These are phyloP conservation scores for Alternaria tenuissima DNA, from an alignment of 2,329 filamentous ascomycete species.

Conservation along the genomic window DNA sequence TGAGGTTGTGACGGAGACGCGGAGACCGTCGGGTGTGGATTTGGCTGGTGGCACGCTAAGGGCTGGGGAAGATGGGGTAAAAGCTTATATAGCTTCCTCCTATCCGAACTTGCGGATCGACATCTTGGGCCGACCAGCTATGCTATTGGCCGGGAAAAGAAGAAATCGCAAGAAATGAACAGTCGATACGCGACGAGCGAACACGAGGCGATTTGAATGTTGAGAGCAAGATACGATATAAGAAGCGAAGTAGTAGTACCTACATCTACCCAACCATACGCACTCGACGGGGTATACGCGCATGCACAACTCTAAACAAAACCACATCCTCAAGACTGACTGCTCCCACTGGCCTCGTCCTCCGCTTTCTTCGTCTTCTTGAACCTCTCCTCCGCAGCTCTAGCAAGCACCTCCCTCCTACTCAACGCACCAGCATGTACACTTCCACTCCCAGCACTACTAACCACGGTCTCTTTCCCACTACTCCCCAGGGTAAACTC, in stretches of 20 bases:
- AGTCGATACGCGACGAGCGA: too few species aligned
- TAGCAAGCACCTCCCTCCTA: constrained; percentile 77
- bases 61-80: constrained; percentile 1
- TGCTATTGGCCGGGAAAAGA: neutral
- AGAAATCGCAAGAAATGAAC: neutral
- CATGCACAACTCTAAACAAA: neutral
- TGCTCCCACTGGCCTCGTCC: constrained; percentile 40
- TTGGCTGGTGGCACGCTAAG: neutral
- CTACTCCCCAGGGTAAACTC: constrained; percentile 49
- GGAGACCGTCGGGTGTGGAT: neutral
- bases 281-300: constrained; percentile 7
- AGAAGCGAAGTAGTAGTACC: neutral
- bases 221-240: neutral
- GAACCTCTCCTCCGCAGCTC: constrained; percentile 73
- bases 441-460: constrained; percentile 34
- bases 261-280: neutral
- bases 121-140: neutral
- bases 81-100: neutral
- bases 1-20: neutral
- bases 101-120: neutral
- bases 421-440: constrained; percentile 61
- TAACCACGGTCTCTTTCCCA: constrained; percentile 29
- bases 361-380: constrained; percentile 59
- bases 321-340: constrained; percentile 6
- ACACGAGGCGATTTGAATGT: neutral